Evolutionary conservation across 805 yeast genomes (phyloP).

Genomic region (Zygosaccharomyces bisporus): DNA sequence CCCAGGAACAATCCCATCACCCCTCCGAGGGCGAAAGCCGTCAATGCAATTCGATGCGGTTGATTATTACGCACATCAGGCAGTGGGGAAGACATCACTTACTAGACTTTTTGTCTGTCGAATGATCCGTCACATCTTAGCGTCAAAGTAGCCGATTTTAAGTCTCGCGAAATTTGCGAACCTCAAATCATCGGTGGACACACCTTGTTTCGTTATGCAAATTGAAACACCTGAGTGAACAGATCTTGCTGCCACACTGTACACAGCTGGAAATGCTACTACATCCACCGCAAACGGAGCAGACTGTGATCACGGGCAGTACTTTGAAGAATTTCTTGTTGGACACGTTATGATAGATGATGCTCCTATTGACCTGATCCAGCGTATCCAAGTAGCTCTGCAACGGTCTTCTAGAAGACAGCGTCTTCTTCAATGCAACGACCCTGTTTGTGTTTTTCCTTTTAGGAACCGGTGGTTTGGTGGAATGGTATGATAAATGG

Average conservation of each 20-base stretch:
- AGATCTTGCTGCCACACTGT: conserved; percentile 33
- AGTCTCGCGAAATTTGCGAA: background rate
- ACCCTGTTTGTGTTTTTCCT: conserved; percentile 33
- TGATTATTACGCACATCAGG: conserved; percentile 37
- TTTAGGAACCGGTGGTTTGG: conserved; percentile 33
- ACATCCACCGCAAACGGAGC: conserved; percentile 37
- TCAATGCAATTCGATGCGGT: conserved; percentile 41
- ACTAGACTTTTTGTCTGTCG: background rate
- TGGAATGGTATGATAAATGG: conserved; percentile 32
- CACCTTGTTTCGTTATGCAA: conserved; percentile 37
- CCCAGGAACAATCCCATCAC: conserved; percentile 41
- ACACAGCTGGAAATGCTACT: conserved; percentile 35
- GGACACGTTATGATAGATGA: conserved; percentile 32
- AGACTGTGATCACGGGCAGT: conserved; percentile 32
- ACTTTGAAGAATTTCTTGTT: conserved; percentile 35
- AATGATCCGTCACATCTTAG: background rate
- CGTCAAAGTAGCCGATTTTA: background rate
- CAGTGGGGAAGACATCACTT: background rate
- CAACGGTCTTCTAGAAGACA: conserved; percentile 30
- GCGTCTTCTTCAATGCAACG: conserved; percentile 31
- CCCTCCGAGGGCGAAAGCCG: conserved; percentile 45
- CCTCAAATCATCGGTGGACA: conserved; percentile 16
- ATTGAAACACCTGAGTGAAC: conserved; percentile 33
- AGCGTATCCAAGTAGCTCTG: conserved; percentile 34
- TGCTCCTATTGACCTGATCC: conserved; percentile 31